Conservation (phyloP, 257 asterid genomes). For the Scutellaria minor region DNA sequence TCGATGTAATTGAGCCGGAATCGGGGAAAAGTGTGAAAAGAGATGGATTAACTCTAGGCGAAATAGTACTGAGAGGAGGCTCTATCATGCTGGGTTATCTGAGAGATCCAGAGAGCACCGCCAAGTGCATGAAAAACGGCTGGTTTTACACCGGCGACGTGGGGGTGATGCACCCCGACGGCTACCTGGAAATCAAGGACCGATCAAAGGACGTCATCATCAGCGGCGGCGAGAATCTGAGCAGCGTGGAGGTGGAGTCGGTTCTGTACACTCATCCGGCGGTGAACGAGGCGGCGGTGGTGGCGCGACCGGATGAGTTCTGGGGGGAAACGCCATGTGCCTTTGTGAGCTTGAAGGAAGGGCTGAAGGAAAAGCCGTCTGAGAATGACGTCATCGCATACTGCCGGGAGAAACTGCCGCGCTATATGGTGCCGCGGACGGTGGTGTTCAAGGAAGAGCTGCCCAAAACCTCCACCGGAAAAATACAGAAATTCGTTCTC, state of each 20-base stretch:
- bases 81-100: conserved; percentile 69
- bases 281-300: conserved; percentile 86
- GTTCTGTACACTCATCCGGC: conserved; percentile 72
- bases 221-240: conserved; percentile 81
- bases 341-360: conserved; percentile 65
- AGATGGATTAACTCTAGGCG: conserved; percentile 63
- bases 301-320: conserved; percentile 74
- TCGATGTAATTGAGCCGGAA: conserved; percentile 57
- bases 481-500: conserved; percentile 69
- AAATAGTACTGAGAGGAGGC: conserved; percentile 63
- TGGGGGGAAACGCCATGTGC: conserved; percentile 95
- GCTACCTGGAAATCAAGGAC: conserved; percentile 75
- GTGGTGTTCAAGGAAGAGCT: conserved; percentile 64
- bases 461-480: conserved; percentile 86
- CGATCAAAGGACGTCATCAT: conserved; percentile 83
- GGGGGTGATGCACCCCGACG: conserved; percentile 79
- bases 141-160: conserved; percentile 90
- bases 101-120: conserved; percentile 63
- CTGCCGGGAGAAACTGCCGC: conserved; percentile 62
- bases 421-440: conserved; percentile 74
- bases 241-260: conserved; percentile 86
- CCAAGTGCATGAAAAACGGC: conserved; percentile 57
- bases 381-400: conserved; percentile 60
- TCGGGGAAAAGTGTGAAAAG: conserved; percentile 52
- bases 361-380: conserved; percentile 41